Evolutionary conservation across 73 alveolate species (phyloP), one percentile per base, ranked within the genome.

Genomic region (Paramecium primaurelia): DNA sequence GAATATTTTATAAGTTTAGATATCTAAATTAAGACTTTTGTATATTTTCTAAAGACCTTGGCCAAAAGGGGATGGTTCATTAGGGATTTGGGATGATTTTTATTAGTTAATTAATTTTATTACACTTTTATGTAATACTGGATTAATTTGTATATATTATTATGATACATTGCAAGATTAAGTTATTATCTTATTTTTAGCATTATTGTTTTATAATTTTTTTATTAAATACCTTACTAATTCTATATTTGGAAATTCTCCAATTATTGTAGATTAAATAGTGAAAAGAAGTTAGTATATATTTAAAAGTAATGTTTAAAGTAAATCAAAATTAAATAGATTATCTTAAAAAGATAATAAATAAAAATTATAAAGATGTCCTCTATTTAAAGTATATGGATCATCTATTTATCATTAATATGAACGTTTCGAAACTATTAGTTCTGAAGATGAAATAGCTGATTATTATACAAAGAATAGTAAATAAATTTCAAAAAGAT

Each of bases 11-110:
- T n/a, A 75, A 75, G 60, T 75, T 3, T 75, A 75, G 37, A 42
- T 42, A 32, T 36, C 38, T 12, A 75, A 42, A 75, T 36, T 22
- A 36, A 37, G 47, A 75, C 47, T 75, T 16, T 40, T 75, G 2
- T 75, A 6, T 10, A 36, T 75, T 12, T 42, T 12, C 11, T 38
- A 75, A 42, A 75, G 88, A 34, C 88, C 88, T 12, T 75, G 88
- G 88, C 88, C 88, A 18, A 38, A 75, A 75, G 47, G 47, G 6
- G 88, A 75, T 22, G 60, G 60, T 10, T 30, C 88, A 18, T 38
- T 75, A 30, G 88, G 88, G 18, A 75, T 75, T 37, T 75, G 88
- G 88, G 34, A 36, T 22, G 88, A 34, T 6, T 64, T 64, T 28
- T 32, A 14, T 64, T 34, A 64, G 30, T 32, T 64, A 12, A 34